phyloP scores from a whole-genome alignment of 495 filamentous ascomycete genomes.

The Podospora anserina region DNA sequence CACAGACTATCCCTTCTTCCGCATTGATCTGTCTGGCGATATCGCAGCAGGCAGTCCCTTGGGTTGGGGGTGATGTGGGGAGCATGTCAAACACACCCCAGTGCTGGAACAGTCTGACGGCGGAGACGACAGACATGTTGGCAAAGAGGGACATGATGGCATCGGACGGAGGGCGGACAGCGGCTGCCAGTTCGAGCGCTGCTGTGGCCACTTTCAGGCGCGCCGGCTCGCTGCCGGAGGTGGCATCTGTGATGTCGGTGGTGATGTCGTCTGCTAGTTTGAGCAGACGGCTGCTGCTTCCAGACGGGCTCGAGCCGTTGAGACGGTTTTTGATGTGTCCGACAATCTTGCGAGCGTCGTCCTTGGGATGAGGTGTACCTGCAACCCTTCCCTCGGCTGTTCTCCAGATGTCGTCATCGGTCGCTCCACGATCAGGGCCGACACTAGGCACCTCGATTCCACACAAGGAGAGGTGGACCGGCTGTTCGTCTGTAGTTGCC shows the following conservation, averaged over 20 bases:
- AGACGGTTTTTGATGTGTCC: background rate
- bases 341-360: background rate
- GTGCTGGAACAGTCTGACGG: conserved; percentile 33
- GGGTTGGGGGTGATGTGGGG: conserved; percentile 16
- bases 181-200: conserved; percentile 17
- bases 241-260: conserved; percentile 9
- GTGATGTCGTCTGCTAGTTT: conserved; percentile 18
- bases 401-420: background rate
- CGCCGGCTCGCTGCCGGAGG: conserved; percentile 10
- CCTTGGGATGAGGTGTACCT: background rate
- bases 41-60: conserved; percentile 21
- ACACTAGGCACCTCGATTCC: background rate
- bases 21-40: background rate
- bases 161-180: conserved; percentile 26
- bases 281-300: conserved; percentile 2
- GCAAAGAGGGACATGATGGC: conserved; percentile 30
- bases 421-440: background rate
- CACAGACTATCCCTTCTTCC: background rate
- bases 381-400: background rate
- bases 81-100: conserved; percentile 39
- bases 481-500: background rate
- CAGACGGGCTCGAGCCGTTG: background rate
- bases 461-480: background rate
- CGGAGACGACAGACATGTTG: conserved; percentile 27
- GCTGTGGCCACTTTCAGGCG: conserved; percentile 16